These are phyloP conservation scores for Vanrija pseudolonga DNA, from an alignment of 1,284 basidiomycete genomes.

Conservation along the genomic window DNA sequence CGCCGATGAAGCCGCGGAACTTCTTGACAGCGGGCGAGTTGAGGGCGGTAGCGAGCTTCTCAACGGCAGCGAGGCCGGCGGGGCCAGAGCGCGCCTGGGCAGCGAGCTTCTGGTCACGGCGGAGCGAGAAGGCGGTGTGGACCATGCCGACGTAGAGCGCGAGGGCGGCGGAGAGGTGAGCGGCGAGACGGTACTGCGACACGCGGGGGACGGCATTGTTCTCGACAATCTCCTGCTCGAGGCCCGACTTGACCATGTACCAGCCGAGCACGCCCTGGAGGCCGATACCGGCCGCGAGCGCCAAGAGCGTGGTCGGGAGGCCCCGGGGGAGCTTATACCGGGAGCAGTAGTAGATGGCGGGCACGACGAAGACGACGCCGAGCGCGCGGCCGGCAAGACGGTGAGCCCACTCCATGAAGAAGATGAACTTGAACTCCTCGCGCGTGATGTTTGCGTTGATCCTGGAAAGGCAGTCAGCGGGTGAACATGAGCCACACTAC, in stretches of 20 bases:
- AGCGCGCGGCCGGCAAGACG: slow-evolving; percentile 88
- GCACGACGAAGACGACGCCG: slow-evolving; percentile 71
- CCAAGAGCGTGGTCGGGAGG: slow-evolving; percentile 63
- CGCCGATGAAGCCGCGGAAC: slow-evolving; percentile 62
- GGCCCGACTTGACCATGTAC: slow-evolving; percentile 99
- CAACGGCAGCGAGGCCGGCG: slow-evolving; percentile 34
- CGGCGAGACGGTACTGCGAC: slow-evolving; percentile 92
- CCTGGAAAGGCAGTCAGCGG: slow-evolving; percentile 51
- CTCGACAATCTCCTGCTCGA: slow-evolving; percentile 76
- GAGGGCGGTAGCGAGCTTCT: slow-evolving; percentile 50
- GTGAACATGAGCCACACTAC: not conserved
- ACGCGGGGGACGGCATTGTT: slow-evolving; percentile 85
- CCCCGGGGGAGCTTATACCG: slow-evolving; percentile 64
- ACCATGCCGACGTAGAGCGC: slow-evolving; percentile 90
- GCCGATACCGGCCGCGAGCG: slow-evolving; percentile 75
- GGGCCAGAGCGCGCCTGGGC: slow-evolving; percentile 59
- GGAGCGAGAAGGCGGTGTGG: slow-evolving; percentile 69
- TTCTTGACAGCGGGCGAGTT: slow-evolving; percentile 57
- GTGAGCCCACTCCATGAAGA: slow-evolving; percentile 98
- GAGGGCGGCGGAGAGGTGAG: slow-evolving; percentile 87
- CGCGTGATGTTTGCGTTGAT: slow-evolving; percentile 83
- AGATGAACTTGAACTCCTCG: slow-evolving; percentile 92
- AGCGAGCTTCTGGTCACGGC: slow-evolving; percentile 62
- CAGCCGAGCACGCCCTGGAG: slow-evolving; percentile 88
- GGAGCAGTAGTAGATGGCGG: slow-evolving; percentile 72